Evolutionary conservation across 345 rosid species (phyloP).

Genomic region (Gynandropsis gynandra): DNA sequence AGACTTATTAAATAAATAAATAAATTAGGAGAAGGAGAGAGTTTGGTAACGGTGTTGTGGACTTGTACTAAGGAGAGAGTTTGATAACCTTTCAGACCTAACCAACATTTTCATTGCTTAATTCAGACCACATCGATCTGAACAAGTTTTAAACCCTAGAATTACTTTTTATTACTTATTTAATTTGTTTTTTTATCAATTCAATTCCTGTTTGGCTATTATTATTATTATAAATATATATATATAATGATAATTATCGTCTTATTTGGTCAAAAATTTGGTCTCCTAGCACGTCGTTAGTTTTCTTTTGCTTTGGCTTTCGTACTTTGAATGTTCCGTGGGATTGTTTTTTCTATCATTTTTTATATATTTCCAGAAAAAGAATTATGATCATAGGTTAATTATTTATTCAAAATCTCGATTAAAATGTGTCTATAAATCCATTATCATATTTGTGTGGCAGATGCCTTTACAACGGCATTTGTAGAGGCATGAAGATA

Average conservation of each 20-base stretch:
- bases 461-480: too few relatives aligned
- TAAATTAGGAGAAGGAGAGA: slow-evolving; percentile 5
- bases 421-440: too few relatives aligned
- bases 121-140: slow-evolving; percentile 8
- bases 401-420: too few relatives aligned
- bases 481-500: too few relatives aligned
- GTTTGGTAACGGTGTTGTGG: slow-evolving; percentile 27
- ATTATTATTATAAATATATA: background rate
- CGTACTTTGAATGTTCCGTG: slow-evolving; percentile 15
- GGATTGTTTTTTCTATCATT: slow-evolving; percentile 5
- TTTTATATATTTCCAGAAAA: slow-evolving; percentile 1
- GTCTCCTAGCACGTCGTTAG: slow-evolving; percentile 18
- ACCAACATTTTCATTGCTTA: slow-evolving; percentile 19
- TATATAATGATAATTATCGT: slow-evolving; percentile 16
- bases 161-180: slow-evolving; percentile 1
- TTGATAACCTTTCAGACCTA: slow-evolving; percentile 30
- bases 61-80: slow-evolving; percentile 26
- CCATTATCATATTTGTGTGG: too few relatives aligned
- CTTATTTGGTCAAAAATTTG: slow-evolving; percentile 23
- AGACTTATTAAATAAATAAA: background rate
- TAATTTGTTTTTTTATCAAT: slow-evolving; percentile 6
- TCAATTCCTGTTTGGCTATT: background rate
- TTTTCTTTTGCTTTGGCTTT: slow-evolving; percentile 11
- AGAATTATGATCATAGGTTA: slow-evolving; percentile 8
- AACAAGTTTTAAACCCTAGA: slow-evolving; percentile 21